Conservation (phyloP, 2,329 filamentous ascomycete species). For the Fusarium sp. region DNA sequence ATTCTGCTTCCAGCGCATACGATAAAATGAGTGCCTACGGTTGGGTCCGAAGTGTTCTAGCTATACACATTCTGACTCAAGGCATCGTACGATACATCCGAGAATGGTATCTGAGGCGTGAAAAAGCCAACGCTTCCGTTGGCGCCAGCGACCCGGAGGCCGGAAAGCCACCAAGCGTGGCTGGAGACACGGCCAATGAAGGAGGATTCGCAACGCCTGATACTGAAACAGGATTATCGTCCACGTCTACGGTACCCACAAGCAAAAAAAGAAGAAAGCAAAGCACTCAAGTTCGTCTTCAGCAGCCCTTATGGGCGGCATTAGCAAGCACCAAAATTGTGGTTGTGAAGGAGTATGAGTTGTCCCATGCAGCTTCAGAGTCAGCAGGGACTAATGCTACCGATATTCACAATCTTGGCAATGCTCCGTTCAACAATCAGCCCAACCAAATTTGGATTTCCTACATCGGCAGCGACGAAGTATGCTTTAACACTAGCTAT, state of each 20-base stretch:
- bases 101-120: slow-evolving; percentile 72
- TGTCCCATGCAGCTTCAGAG: slow-evolving; percentile 80
- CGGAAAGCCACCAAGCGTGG: slow-evolving; percentile 60
- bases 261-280: slow-evolving; percentile 90
- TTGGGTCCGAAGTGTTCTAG: slow-evolving; percentile 75
- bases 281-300: slow-evolving; percentile 87
- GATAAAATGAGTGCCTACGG: slow-evolving; percentile 70
- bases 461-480: slow-evolving; percentile 80
- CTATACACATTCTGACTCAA: slow-evolving; percentile 80
- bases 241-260: slow-evolving; percentile 60
- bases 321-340: slow-evolving; percentile 97
- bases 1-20: slow-evolving; percentile 56
- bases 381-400: slow-evolving; percentile 79
- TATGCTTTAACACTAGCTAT: slow-evolving; percentile 79
- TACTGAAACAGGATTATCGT: slow-evolving; percentile 56
- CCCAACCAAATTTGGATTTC: slow-evolving; percentile 83
- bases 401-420: slow-evolving; percentile 80
- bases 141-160: slow-evolving; percentile 71
- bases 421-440: slow-evolving; percentile 76
- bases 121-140: slow-evolving; percentile 63
- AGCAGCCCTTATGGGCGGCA: slow-evolving; percentile 93
- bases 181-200: slow-evolving; percentile 45
- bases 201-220: slow-evolving; percentile 64
- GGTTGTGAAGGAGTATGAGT: slow-evolving; percentile 89
- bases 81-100: slow-evolving; percentile 77